Evolutionary conservation across 2,329 filamentous ascomycete species (phyloP).

Genomic region (Xylaria sp.): DNA sequence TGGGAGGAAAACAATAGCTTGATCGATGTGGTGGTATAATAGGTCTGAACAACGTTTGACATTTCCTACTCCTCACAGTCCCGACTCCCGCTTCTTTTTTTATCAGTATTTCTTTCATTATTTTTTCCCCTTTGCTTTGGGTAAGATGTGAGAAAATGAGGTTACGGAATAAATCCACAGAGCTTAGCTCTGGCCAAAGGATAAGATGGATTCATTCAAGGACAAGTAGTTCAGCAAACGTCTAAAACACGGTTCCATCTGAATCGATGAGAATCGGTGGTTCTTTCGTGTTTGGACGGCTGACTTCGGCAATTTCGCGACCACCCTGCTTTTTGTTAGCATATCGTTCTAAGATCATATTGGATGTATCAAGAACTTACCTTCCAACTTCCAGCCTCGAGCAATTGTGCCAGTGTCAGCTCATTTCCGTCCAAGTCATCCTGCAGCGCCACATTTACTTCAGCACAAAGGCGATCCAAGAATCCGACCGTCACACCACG

Average conservation of each 20-base stretch:
- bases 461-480: constrained; percentile 59
- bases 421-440: constrained; percentile 61
- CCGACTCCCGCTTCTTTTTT: neutral
- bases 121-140: neutral
- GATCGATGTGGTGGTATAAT: neutral
- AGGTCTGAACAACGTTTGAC: neutral
- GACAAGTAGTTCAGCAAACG: neutral
- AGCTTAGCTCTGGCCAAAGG: neutral
- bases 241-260: constrained; percentile 90
- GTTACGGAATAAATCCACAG: neutral
- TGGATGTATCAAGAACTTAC: constrained; percentile 33
- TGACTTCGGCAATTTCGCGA: constrained; percentile 91
- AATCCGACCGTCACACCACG: constrained; percentile 69
- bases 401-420: constrained; percentile 76
- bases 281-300: constrained; percentile 91
- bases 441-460: constrained; percentile 64
- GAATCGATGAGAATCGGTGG: constrained; percentile 94
- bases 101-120: neutral
- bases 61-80: neutral
- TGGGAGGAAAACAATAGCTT: neutral
- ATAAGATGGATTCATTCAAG: neutral
- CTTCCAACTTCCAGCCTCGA: constrained; percentile 98
- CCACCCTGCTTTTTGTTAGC: constrained; percentile 58
- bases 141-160: neutral
- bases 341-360: neutral